phyloP scores from a whole-genome alignment of 768 basidiomycete genomes.

The Mycena rosella region DNA sequence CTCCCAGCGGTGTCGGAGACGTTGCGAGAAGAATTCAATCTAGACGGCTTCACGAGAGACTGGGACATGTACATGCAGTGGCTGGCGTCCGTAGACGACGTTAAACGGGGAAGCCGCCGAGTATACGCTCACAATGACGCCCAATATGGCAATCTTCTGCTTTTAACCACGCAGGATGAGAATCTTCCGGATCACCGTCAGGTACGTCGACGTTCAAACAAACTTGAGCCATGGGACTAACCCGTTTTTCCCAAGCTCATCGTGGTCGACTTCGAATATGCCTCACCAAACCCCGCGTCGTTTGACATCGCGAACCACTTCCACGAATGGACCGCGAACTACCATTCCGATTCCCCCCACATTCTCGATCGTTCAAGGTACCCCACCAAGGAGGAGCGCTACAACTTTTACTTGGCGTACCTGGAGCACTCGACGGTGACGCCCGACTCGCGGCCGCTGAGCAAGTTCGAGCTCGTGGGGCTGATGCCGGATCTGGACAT shows the following conservation, averaged over 20 bases:
- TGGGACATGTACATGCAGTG: constrained; percentile 81
- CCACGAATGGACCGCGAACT: constrained; percentile 97
- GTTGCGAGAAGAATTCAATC: constrained; percentile 68
- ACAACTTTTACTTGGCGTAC: constrained; percentile 90
- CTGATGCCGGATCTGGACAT: constrained; percentile 73
- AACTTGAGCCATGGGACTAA: constrained; percentile 21
- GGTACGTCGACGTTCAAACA: constrained; percentile 52
- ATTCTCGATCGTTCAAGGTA: constrained; percentile 73
- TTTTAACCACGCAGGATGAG: constrained; percentile 68
- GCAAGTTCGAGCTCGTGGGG: constrained; percentile 51
- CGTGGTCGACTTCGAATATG: constrained; percentile 98
- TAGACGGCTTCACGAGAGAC: constrained; percentile 71
- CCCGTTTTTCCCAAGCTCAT: constrained; percentile 72
- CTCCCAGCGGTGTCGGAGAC: constrained; percentile 63
- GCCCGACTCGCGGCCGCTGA: constrained; percentile 46
- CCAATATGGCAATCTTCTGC: constrained; percentile 94
- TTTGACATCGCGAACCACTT: constrained; percentile 98
- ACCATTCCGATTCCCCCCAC: constrained; percentile 79
- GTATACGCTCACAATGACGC: constrained; percentile 95
- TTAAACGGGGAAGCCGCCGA: constrained; percentile 69
- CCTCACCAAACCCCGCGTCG: constrained; percentile 90
- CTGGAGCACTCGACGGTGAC: constrained; percentile 63
- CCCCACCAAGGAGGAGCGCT: constrained; percentile 78
- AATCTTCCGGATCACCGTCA: constrained; percentile 81
- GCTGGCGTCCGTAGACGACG: constrained; percentile 72